Base-by-base conservation (phyloP, 2,329 filamentous ascomycete genomes). In the Leptographium flavum region DNA sequence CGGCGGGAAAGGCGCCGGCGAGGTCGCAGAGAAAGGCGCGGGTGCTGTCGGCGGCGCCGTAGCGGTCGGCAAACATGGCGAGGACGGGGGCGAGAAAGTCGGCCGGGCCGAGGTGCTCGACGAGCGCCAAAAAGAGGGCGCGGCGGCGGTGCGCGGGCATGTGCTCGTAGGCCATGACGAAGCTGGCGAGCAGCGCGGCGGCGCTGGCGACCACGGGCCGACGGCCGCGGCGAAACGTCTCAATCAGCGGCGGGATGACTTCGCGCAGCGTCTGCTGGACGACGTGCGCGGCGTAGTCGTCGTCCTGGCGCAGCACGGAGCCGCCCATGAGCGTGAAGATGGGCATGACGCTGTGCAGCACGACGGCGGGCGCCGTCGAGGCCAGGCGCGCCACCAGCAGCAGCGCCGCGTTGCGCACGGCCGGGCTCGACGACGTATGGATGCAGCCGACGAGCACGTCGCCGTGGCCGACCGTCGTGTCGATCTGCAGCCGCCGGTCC, bases 271-370 rank as follows among this genome's bases (percentile, higher is more conserved):
- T 96, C 67, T 87, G 87, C 55, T 93, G 87, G 47, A 95, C 90
- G 28, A 98, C 90, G 59, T 94, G 86, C 13, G 88, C 87, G 21
- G 92, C 96, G 64, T 95, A 96, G 55, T 96, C 90, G 56, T 98
- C 93, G 54, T 86, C 87, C 64, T 95, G 90, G 41, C 85, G 81
- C 42, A 98, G 73, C 19, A 95, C 81, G 4, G 86, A 94, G 37
- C 82, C 83, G 36, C 90, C 87, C 81, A 96, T 95, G 59, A 96
- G 95, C 0, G 92, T 96, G 65, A 98, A 98, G 43, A 98, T 90
- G 13, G 92, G 92, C 92, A 98, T 98, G 45, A 98, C 86, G 54
- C 87, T 95, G 63, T 98, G 90, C 47, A 98, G 71, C 3, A 98
- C 86, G 40, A 94, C 68, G 59, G 94, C 88, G 0, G 93, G 92